A percentile compares a stretch with the other conserved stretches of the same genome.
phyloP scores from a whole-genome alignment of 2,329 filamentous ascomycete species.

The Fusarium musae region DNA sequence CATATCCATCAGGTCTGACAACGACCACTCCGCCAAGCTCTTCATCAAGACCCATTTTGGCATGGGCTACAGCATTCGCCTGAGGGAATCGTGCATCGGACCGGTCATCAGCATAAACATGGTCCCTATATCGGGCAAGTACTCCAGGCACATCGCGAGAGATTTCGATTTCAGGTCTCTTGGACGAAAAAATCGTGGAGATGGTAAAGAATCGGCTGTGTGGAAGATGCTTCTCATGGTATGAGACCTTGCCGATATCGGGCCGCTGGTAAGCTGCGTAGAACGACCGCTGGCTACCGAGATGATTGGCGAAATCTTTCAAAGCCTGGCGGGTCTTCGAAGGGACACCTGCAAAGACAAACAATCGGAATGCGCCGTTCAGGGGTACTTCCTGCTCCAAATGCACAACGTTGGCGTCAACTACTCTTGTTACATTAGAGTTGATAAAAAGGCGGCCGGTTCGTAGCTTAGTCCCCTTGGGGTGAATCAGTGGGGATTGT shows the following conservation, averaged over 20 bases:
- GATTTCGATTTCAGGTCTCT: slow-evolving; percentile 78
- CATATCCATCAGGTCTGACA: slow-evolving; percentile 87
- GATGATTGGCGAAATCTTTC: slow-evolving; percentile 72
- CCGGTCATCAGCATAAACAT: slow-evolving; percentile 88
- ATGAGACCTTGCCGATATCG: slow-evolving; percentile 71
- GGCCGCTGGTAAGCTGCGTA: slow-evolving; percentile 71
- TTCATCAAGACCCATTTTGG: slow-evolving; percentile 84
- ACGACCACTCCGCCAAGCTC: slow-evolving; percentile 83
- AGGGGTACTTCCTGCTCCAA: slow-evolving; percentile 90
- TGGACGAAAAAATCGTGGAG: slow-evolving; percentile 77
- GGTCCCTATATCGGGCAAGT: slow-evolving; percentile 80
- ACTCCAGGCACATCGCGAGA: slow-evolving; percentile 74
- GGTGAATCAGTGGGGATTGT: slow-evolving; percentile 75
- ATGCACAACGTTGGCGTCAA: slow-evolving; percentile 89
- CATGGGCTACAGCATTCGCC: slow-evolving; percentile 79
- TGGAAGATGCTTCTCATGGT: slow-evolving; percentile 86
- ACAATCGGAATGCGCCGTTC: slow-evolving; percentile 89
- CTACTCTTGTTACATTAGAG: slow-evolving; percentile 84
- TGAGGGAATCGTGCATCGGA: slow-evolving; percentile 76
- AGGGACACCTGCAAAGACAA: slow-evolving; percentile 82
- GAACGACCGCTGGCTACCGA: slow-evolving; percentile 77
- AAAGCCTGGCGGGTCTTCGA: slow-evolving; percentile 70
- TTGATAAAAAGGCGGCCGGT: slow-evolving; percentile 82
- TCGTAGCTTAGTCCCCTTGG: slow-evolving; percentile 71
- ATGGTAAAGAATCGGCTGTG: slow-evolving; percentile 86